Evolutionary conservation across 345 rosid species (phyloP), one percentile per base, ranked within the genome.

Genomic region (Bruguiera parviflora): DNA sequence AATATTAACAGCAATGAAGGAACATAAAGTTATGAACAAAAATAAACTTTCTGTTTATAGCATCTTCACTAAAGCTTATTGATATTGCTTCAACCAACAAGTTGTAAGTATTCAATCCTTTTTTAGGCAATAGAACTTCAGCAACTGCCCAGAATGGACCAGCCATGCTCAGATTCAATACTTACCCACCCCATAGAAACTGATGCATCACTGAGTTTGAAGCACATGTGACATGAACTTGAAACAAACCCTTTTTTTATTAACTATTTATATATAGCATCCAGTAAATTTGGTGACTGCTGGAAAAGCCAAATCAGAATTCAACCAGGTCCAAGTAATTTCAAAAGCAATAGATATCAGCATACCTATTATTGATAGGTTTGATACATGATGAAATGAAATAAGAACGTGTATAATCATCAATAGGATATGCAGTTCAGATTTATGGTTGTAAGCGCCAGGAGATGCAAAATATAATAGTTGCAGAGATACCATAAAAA

Each of bases 131-230:
- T 53, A 64, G 15, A 58, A n/a, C 29, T 67, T 55, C 52, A 57
- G 32, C 39, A 74, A 47, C 58, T 73, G 58, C 72, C 68, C 58
- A 58, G 21, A 58, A 70, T 47, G 63, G 60, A 72, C 20, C 61
- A 70, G 63, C 29, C 62, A 64, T 29, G 58, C 55, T 63, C 53
- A 53, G 27, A 27, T 66, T 62, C 72, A 77, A 59, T 67, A 60
- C 31, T 56, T 66, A 67, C 64, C 73, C 60, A 60, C 73, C 73
- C 73, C 70, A 69, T 6, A 7, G 61, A 75, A 35, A 53, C 4
- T 49, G 77, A 67, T 70, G 20, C 29, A 47, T 71, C 61, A 74
- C 49, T 62, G 15, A 81, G 13, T 66, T 72, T 55, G 8, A 58
- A 65, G 70, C 64, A 29, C 29, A 25, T 46, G 55, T 29, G 35